Base-by-base conservation (phyloP, 345 rosid species). In the Acer campestre region DNA sequence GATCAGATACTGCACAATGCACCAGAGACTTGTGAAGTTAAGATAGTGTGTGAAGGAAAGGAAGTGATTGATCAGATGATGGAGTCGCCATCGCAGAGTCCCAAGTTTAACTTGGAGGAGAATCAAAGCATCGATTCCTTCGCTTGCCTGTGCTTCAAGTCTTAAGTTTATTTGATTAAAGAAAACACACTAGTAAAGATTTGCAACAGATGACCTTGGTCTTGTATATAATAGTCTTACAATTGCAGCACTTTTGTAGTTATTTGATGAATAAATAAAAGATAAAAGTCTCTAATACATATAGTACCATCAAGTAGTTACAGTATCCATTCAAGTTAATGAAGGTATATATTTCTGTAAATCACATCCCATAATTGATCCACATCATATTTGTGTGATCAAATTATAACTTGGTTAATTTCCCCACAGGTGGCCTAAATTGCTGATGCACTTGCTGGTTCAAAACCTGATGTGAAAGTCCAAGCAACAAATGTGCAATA, bases 1-100 rank as follows among this genome's bases (percentile, higher is more conserved):
- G 91, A 89, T 67, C 90, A 84, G 75, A 73, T 91, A 74, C 73
- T 82, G 64, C 84, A 83, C 72, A 80, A 80, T 31, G 88, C 92
- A 55, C 84, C 90, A 18, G 88, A 83, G 0, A 73, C 75, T 35
- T 87, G 92, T 64, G 90, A 91, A 49, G 67, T 93, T 46, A 95
- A 82, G 81, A 76, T 92, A 69, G 74, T 91, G 64, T 88, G 91
- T 72, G 87, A 89, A 77, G 98, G 95, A 71, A 79, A 88, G 63
- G 92, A 88, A 70, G 87, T 85, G 68, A 71, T 68, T 27, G 90
- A 86, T 29, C 72, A 78, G 63, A 79, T 66, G 72, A 74, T 55
- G 7, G 73, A 58, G 3, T 42, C 78, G 16, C 71, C 82, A 1
- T 58, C 62, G 4, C 35, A 17, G 61, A 14, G 67, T 59, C 71